Evolutionary conservation across 78 protist genomes (phyloP), one percentile per base, ranked within the genome.

Genomic region (Dictyostelium purpureum): DNA sequence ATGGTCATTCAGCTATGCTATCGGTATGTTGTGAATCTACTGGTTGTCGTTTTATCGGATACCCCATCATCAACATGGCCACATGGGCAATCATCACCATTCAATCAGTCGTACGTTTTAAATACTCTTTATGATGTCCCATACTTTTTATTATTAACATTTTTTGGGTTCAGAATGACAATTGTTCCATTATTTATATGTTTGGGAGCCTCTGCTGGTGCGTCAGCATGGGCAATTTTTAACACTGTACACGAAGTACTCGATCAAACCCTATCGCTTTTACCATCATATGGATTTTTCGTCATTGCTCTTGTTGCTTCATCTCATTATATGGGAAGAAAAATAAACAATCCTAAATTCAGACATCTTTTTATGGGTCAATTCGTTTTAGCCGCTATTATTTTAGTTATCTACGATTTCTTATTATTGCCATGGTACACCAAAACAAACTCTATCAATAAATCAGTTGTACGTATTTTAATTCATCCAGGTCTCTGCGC

Each of bases 401-500:
- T 65, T 16, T 57, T 82, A 12, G 79, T 82, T 10, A 24, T 82
- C 24, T 82, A 82, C 31, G 90, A 82, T 71, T 82, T 82, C 74
- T 26, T 61, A 0, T 26, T 82, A 7, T 43, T 82, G 4, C 90
- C 78, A 26, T 82, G 59, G 59, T 82, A 82, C 42, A 59, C 43
- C 31, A 18, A 49, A 35, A 42, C 90, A 7, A 21, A 38, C 11
- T 56, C 71, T 19, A 71, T 82, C 42, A 51, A 67, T n/a, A 82
- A 82, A 38, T 67, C 90, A 4, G 79, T 82, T 18, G 79, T 82
- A 18, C 49, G 90, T 43, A 71, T 82, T 56, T 19, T 82, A 10
- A 71, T 82, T 40, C 90, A 82, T 71, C 90, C 90, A 24, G 90
- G 81, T 51, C 4, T 82, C 18, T 70, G 90, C 57, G 90, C 90